Evolutionary conservation across 192 early-diverging fungal species (phyloP), one percentile per base, ranked within the genome.

Genomic region (Coemansia guatemalensis): DNA sequence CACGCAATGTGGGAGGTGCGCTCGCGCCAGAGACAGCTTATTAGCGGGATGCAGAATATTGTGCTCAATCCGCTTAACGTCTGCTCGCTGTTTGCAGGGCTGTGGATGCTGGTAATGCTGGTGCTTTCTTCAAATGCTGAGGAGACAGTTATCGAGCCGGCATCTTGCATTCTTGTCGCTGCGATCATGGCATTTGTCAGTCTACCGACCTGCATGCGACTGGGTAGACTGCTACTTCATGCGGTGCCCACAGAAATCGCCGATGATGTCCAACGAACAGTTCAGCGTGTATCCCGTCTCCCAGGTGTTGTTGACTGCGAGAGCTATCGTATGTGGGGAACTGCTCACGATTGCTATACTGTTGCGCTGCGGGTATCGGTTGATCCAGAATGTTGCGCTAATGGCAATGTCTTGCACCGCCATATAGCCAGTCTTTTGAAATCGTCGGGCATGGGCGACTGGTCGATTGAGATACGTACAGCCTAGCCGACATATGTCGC

Each of bases 51-150:
- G 64, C 70, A 78, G 48, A 73, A 78, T 29, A 56, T 52, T 4
- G 11, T 69, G 29, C 54, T 53, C 23, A 78, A 78, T 54, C 76
- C 76, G 33, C 67, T 60, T 60, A 78, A 78, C 64, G 39, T 35
- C 0, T 55, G 60, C 21, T 69, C 76, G 58, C 54, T 78, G 41
- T 49, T 62, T 56, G 76, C 65, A 2, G 67, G 71, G 0, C 9
- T 61, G 57, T 79, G 71, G 67, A 66, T 74, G 60, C 3, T 57
- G 26, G 52, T 39, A 5, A 50, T 67, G 58, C 32, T 65, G 5
- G 30, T 65, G 14, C 62, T 78, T 44, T 50, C 58, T 20, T 64
- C 67, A n/a, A 27, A 70, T 8, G 39, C 48, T 48, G 64, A 73
- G 25, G 71, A 69, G 33, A 62, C 69, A 1, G 41, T 30, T n/a